These are phyloP conservation scores for Lactarius akahatsu DNA, from an alignment of 768 basidiomycete genomes.

Conservation along the genomic window DNA sequence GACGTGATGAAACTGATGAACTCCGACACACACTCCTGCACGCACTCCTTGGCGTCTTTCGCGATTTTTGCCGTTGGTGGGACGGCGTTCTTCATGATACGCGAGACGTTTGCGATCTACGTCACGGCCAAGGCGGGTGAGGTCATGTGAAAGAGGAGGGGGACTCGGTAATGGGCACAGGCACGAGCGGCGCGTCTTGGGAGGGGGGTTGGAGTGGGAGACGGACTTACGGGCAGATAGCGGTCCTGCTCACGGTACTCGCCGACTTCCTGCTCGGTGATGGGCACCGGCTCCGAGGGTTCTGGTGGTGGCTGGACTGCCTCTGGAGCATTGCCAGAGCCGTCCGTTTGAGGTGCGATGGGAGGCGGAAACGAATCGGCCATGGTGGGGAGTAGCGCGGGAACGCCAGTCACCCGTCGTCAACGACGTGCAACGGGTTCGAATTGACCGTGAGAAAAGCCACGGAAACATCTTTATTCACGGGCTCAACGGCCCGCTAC, in stretches of 20 bases:
- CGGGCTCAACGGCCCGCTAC: constrained; percentile 8
- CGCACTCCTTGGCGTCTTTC: constrained; percentile 97
- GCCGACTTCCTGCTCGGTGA: constrained; percentile 91
- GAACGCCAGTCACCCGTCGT: constrained; percentile 20
- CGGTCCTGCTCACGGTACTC: constrained; percentile 95
- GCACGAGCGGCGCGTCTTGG: not conserved
- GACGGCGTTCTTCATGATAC: constrained; percentile 94
- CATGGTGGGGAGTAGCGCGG: constrained; percentile 24
- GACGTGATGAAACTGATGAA: constrained; percentile 98
- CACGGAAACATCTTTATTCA: not conserved
- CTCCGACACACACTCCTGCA: constrained; percentile 97
- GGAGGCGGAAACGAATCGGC: constrained; percentile 25
- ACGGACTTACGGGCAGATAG: constrained; percentile 75
- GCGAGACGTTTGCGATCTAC: constrained; percentile 96
- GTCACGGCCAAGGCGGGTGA: not conserved
- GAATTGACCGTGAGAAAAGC: constrained; percentile 18
- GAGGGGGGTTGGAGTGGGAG: not conserved
- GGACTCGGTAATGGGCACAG: not conserved
- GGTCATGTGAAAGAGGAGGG: not conserved
- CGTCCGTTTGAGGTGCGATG: constrained; percentile 28
- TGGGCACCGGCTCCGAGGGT: constrained; percentile 58
- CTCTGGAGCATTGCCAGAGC: constrained; percentile 32
- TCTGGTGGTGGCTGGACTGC: constrained; percentile 31
- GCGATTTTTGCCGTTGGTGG: constrained; percentile 92
- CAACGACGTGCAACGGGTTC: constrained; percentile 16